These are phyloP conservation scores for Pinus tabuliformis DNA, from an alignment of 75 land plant genomes.

Conservation along the genomic window DNA sequence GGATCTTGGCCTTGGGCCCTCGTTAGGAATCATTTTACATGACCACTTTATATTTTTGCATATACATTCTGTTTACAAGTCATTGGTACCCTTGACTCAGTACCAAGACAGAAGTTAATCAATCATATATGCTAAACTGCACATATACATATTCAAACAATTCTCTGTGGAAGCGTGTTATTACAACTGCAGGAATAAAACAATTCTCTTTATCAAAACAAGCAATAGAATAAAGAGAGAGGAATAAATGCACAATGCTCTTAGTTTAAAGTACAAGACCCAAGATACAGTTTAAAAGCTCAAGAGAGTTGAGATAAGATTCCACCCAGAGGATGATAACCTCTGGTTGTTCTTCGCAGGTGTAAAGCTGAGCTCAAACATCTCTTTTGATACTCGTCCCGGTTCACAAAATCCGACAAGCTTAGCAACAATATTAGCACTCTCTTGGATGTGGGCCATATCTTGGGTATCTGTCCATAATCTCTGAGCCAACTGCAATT, in stretches of 20 bases:
- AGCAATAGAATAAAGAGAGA: not conserved
- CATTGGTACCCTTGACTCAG: too few relatives aligned
- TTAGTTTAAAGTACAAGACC: not conserved
- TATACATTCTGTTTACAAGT: too few relatives aligned
- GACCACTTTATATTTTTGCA: too few relatives aligned
- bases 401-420: slow-evolving; percentile 58
- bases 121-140: too few relatives aligned
- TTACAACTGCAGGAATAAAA: too few relatives aligned
- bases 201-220: too few relatives aligned
- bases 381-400: slow-evolving; percentile 66
- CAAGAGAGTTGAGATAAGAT: slow-evolving; percentile 19
- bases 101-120: too few relatives aligned
- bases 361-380: slow-evolving; percentile 76
- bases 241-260: not conserved
- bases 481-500: slow-evolving; percentile 42
- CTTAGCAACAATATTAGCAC: slow-evolving; percentile 66
- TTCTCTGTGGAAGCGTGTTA: too few relatives aligned
- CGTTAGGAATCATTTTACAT: too few relatives aligned
- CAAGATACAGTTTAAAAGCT: slow-evolving; percentile 14
- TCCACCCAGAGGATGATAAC: slow-evolving; percentile 27
- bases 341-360: slow-evolving; percentile 19
- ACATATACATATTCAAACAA: too few relatives aligned
- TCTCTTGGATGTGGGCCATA: slow-evolving; percentile 49
- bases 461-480: slow-evolving; percentile 60
- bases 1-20: too few relatives aligned